Base-by-base conservation (phyloP, 106 monocot genomes). In the Apostasia shenzhenica region DNA sequence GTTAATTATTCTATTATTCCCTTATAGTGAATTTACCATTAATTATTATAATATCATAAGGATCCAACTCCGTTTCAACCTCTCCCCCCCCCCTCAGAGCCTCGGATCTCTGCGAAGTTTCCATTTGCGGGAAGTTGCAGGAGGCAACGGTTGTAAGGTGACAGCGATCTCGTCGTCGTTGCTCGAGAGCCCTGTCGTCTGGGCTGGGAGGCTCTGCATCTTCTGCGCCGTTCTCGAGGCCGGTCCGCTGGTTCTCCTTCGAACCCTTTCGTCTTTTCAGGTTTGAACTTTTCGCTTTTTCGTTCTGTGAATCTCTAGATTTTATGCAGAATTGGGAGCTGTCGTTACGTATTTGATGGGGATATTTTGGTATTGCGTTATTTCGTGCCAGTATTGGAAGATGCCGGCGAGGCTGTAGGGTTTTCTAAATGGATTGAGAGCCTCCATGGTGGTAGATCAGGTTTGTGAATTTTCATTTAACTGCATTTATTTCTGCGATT, bases 171-270 rank as follows among this genome's bases (percentile, higher is more conserved):
- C 81, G 10, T 75, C 78, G 40, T 81, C 82, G 37, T 67, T 95
- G 78, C 67, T 95, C 41, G 89, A 92, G 63, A 69, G 54, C 57
- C 95, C 91, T 2, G 78, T 92, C 49, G 68, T 92, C 7, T 95
- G 95, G 95, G 88, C 78, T 63, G 84, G 89, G 41, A 81, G 91
- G 73, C 72, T 95, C 48, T 88, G 85, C 74, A 41, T 95, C 72
- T 91, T 84, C 73, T 95, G 92, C 49, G 86, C 80, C 61, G 84
- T 89, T 58, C 70, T 95, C 63, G 89, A 85, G 76, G 52, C 81
- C 44, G 97, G 97, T 9, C 81, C 46, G 92, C 79, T 53, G 92
- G 97, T n/a, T 92, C 92, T 1, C 82, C 71, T 6, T 80, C 82
- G 48, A 92, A 81, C 48, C 92, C 92, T 10, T 72, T 92, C 67